Conservation (phyloP, 2,329 filamentous ascomycete genomes). For the Stromatinia cepivora region DNA sequence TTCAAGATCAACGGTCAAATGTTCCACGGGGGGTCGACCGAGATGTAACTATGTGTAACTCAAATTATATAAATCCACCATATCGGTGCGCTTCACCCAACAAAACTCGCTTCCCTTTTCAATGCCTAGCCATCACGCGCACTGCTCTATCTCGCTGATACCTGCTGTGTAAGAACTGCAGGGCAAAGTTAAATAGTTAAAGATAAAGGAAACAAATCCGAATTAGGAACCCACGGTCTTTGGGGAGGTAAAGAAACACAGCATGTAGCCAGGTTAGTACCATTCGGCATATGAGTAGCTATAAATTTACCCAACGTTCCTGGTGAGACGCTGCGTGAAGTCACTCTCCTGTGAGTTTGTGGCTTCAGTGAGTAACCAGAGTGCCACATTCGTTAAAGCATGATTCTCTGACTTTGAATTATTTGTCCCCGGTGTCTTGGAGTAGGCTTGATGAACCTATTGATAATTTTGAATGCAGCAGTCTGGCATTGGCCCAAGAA, state of each 20-base stretch:
- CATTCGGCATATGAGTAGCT: background rate
- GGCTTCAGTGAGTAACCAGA: background rate
- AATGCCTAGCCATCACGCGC: no score
- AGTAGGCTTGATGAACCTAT: background rate
- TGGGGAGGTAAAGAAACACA: background rate
- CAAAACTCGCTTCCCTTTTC: no score
- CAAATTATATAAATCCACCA: background rate
- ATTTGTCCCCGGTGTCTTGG: background rate
- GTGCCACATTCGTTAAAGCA: background rate
- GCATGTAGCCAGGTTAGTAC: background rate
- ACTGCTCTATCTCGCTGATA: no score
- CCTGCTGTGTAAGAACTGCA: no score
- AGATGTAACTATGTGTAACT: background rate
- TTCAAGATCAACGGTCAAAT: background rate
- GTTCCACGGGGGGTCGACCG: background rate
- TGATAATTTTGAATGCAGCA: background rate
- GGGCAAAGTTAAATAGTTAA: background rate
- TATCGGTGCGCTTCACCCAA: background rate
- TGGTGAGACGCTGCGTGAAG: background rate
- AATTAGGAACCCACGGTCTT: background rate
- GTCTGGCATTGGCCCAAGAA: background rate
- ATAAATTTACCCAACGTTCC: background rate
- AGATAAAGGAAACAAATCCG: background rate
- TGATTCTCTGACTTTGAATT: background rate
- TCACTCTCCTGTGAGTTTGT: background rate